Conservation (phyloP, 306 rosid genomes). For the Astragalus glycyphyllos region DNA sequence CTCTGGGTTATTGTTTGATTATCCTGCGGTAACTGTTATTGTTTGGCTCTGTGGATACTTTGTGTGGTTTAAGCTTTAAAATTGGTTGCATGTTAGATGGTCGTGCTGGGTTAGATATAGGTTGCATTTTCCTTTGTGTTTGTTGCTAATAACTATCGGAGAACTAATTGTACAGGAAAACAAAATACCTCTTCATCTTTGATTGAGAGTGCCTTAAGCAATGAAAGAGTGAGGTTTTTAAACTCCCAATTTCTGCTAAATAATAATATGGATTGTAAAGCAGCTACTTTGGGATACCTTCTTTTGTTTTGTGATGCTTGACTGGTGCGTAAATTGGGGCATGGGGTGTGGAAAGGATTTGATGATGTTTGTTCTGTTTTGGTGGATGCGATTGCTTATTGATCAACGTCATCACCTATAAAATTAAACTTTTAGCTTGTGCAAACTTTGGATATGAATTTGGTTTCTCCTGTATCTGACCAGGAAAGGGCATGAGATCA, state of each 20-base stretch:
- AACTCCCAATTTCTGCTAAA: conserved; percentile 6
- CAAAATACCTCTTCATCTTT: conserved; percentile 1
- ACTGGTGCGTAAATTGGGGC: conserved; percentile 13
- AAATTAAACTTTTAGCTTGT: conserved; percentile 1
- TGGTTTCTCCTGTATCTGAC: conserved; percentile 34
- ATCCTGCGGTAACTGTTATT: neutral
- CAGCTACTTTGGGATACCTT: conserved; percentile 17
- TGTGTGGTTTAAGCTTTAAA: conserved; percentile 15
- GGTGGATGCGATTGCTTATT: conserved; percentile 1
- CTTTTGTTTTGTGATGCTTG: conserved; percentile 26
- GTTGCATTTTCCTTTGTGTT: conserved; percentile 16
- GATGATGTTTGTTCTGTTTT: conserved; percentile 35
- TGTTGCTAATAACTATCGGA: conserved; percentile 9
- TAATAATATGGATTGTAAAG: conserved; percentile 10
- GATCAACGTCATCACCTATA: neutral
- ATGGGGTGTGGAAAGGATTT: conserved; percentile 3
- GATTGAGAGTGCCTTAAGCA: conserved; percentile 1
- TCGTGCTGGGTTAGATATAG: conserved; percentile 12
- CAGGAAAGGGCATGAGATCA: neutral
- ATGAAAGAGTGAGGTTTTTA: conserved; percentile 23
- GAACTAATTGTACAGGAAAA: conserved; percentile 3
- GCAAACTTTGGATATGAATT: neutral
- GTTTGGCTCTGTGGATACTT: neutral
- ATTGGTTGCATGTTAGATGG: conserved; percentile 22
- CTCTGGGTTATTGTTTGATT: conserved; percentile 18